These are phyloP conservation scores for Naganishia antarctica DNA, from an alignment of 768 basidiomycete genomes.

Conservation along the genomic window DNA sequence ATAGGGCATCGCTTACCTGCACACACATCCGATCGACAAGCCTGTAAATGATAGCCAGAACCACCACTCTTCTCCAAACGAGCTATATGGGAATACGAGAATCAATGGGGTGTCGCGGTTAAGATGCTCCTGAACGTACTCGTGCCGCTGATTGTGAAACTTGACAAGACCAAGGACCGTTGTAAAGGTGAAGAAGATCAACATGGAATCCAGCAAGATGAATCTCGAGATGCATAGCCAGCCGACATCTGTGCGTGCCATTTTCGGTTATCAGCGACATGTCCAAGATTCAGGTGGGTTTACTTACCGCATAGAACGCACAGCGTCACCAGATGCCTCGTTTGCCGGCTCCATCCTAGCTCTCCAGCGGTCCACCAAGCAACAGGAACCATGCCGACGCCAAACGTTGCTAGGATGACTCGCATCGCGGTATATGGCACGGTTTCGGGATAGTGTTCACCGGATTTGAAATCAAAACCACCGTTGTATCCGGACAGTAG, in stretches of 20 bases:
- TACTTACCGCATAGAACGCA: constrained; percentile 84
- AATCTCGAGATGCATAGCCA: constrained; percentile 97
- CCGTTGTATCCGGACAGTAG: constrained; percentile 88
- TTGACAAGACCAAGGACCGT: constrained; percentile 91
- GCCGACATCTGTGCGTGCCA: constrained; percentile 67
- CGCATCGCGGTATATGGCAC: constrained; percentile 95
- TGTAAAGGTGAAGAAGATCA: constrained; percentile 97
- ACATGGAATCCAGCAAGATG: constrained; percentile 95
- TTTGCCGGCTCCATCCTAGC: constrained; percentile 81
- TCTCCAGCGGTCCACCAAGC: constrained; percentile 96
- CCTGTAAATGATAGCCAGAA: constrained; percentile 88
- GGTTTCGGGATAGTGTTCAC: constrained; percentile 69
- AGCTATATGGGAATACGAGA: constrained; percentile 58
- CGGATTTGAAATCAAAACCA: constrained; percentile 87
- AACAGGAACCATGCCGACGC: constrained; percentile 89
- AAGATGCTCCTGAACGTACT: constrained; percentile 56
- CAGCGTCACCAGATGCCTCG: constrained; percentile 82
- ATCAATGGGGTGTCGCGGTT: no score
- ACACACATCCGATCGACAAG: constrained; percentile 90
- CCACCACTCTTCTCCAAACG: constrained; percentile 98
- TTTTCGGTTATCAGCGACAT: constrained; percentile 8
- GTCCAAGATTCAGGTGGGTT: not conserved
- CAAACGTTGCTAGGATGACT: constrained; percentile 87
- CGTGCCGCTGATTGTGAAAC: constrained; percentile 94
- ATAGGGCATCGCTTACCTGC: constrained; percentile 58